Conservation (phyloP, 2,329 filamentous ascomycete species). For the Penicillium glabrum region DNA sequence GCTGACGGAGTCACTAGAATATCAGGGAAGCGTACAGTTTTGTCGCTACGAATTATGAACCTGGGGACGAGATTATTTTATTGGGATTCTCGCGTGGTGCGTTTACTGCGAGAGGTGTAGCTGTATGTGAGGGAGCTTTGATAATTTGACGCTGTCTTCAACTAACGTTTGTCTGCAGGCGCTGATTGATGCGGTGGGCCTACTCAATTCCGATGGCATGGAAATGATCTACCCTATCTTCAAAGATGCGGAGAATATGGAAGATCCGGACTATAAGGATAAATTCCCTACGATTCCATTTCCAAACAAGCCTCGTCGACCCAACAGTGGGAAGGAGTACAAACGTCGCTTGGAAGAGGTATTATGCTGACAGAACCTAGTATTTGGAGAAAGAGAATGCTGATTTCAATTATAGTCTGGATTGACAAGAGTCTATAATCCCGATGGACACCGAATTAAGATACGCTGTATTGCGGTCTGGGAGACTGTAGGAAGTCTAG, state of each 20-base stretch:
- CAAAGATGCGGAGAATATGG: conserved; percentile 15
- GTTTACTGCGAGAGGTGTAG: conserved; percentile 38
- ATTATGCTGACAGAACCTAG: background rate
- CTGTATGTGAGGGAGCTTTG: conserved; percentile 11
- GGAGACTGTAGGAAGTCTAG: conserved; percentile 34
- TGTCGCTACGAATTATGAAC: conserved; percentile 34
- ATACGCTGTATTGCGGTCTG: conserved; percentile 31
- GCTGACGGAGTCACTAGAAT: conserved; percentile 5
- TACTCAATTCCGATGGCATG: conserved; percentile 20
- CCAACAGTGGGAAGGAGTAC: conserved; percentile 11
- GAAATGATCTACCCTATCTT: conserved; percentile 20
- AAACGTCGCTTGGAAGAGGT: conserved; percentile 17
- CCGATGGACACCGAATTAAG: conserved; percentile 23
- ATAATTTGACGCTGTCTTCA: background rate
- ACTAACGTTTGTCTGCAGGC: conserved; percentile 12
- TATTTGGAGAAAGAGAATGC: background rate
- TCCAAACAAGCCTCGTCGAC: conserved; percentile 11
- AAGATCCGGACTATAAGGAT: conserved; percentile 16
- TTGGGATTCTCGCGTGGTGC: conserved; percentile 40
- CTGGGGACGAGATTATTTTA: conserved; percentile 39
- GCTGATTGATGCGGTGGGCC: conserved; percentile 33
- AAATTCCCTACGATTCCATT: conserved; percentile 18
- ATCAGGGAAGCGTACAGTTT: conserved; percentile 26
- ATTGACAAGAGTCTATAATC: conserved; percentile 16
- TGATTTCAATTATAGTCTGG: conserved; percentile 5